Evolutionary conservation across 1,284 basidiomycete species (phyloP), one percentile per base, ranked within the genome.

Genomic region (Melanopsichium pennsylvanicum): DNA sequence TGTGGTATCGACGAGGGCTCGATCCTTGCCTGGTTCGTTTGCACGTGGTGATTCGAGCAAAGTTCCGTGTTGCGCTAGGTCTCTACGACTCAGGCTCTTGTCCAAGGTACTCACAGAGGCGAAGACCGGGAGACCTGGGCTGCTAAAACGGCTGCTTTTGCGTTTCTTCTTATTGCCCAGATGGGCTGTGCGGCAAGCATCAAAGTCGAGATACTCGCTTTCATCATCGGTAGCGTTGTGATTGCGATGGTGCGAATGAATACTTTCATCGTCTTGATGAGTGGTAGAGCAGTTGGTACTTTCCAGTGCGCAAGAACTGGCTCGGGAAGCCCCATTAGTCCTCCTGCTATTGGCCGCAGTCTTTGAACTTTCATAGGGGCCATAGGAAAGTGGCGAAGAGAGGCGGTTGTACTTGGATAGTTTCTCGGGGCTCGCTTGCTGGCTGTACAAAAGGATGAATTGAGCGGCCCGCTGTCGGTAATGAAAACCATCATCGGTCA

Each of bases 101-200:
- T 44, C 36, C 15, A 9, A 23, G 33, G 11, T 44, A 39, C 19
- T 43, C 15, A 19, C 13, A 5, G 43, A 21, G 7, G 9, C 35
- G 3, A 19, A 10, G 6, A 18, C 21, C 15, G 35, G 18, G 9
- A 21, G 31, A 9, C 35, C 40, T 1, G 50, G 32, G 32, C 40
- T 47, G 44, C 19, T 56, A 39, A 52, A 61, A n/a, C 66, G 57
- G 11, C 49, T 61, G 48, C 61, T 72, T 44, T 72, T 72, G 26
- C 70, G 64, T 48, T 72, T 72, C 51, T 72, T 72, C 45, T 69
- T 72, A 59, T 72, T 72, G 40, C 58, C 70, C 10, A 69, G 49
- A 45, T 72, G 50, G 3, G 63, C 64, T 4, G 62, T 35, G 31
- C 54, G 58, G 27, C 57, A 68, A 16, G 41, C 45, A 26, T 68